Evolutionary conservation across 768 basidiomycete species (phyloP), one percentile per base, ranked within the genome.

Genomic region (Rhizopogon salebrosus): DNA sequence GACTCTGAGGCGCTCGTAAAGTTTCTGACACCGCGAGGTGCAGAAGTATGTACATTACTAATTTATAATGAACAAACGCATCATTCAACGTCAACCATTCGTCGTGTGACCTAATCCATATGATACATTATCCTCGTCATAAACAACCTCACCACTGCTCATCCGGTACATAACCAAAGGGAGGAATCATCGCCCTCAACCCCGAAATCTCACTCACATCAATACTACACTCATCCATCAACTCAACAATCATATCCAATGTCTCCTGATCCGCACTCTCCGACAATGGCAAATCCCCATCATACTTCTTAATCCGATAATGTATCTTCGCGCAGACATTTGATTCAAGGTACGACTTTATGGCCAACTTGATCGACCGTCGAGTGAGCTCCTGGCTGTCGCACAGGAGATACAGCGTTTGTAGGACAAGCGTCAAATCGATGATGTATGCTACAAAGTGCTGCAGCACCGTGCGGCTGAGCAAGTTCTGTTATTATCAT

Each of bases 371-470:
- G 26, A 43, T 27, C 1, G 3, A 5, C n/a, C 41, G 26, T 11
- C n/a, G 26, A 2, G 41, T 10, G 2, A 43, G n/a, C 2, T 18
- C 41, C 10, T 13, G n/a, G 10, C 3, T 27, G 16, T 35, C 31
- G 3, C 49, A 38, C 14, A 54, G 2, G 1, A 43, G 20, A n/a
- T 59, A 65, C 3, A 65, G 45, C 8, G 45, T 57, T 18, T 65
- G 62, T 52, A 65, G 53, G 22, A 65, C 51, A n/a, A 63, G 52
- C 0, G 62, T 65, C 2, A 65, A 27, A 46, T 65, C 61, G 24
- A 63, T 50, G 20, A 65, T 65, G 52, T 65, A 65, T 11, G 54
- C 52, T 45, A 65, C 64, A 7, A 64, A 55, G 41, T 46, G 53
- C 22, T 51, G 60, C 10, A 56, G 48, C 22, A 54, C 55, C 24